These are phyloP conservation scores for Sophora flavescens DNA, from an alignment of 306 rosid species.

Conservation along the genomic window DNA sequence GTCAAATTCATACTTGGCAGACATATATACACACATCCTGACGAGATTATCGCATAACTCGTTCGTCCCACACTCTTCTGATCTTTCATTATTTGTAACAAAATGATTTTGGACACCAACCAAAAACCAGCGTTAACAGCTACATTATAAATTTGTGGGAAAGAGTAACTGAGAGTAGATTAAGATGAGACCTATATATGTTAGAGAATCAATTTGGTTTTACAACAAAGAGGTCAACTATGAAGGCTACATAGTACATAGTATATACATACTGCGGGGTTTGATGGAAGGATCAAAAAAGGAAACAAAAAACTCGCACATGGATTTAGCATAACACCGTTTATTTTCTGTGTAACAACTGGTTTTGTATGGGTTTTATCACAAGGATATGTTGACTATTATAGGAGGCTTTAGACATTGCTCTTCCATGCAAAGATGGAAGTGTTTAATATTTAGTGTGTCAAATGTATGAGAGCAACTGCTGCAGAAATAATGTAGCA, in stretches of 20 bases:
- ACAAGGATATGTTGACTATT: not conserved
- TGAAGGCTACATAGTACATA: not conserved
- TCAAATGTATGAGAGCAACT: not conserved
- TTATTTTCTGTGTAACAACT: not conserved
- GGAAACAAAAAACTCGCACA: not conserved
- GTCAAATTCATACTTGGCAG: too few relatives aligned
- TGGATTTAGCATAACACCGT: not conserved
- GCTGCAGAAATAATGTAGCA: not conserved
- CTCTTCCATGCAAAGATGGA: slow-evolving; percentile 4
- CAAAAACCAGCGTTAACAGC: too few relatives aligned
- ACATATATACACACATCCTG: too few relatives aligned
- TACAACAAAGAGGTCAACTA: not conserved
- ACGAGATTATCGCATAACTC: too few relatives aligned
- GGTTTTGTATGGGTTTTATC: not conserved
- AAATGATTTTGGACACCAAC: too few relatives aligned
- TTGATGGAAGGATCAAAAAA: not conserved
- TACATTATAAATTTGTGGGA: not conserved
- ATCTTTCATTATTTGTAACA: too few relatives aligned
- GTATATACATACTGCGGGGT: too few relatives aligned
- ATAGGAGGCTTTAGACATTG: not conserved
- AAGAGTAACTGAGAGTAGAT: not conserved
- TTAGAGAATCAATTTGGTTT: not conserved
- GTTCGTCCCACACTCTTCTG: too few relatives aligned
- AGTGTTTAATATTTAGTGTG: not conserved
- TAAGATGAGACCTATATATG: not conserved